Conservation (phyloP, 345 rosid species). For the Triadica sebifera region DNA sequence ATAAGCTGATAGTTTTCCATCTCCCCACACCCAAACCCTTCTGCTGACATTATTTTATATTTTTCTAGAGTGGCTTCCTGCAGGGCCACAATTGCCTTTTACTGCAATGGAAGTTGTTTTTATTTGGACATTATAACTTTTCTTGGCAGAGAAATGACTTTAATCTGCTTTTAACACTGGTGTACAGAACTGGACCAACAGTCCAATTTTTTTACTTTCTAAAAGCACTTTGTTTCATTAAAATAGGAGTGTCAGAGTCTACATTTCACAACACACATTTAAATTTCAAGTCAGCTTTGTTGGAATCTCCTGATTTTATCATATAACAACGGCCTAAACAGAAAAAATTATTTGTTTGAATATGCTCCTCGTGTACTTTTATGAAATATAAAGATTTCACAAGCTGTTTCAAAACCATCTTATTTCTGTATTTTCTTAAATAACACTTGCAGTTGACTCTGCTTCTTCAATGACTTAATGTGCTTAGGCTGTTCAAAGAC, state of each 20-base stretch:
- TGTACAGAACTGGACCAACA: neutral
- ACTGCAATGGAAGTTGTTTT: neutral
- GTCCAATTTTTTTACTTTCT: neutral
- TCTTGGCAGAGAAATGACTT: too few relatives aligned
- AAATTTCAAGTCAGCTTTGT: neutral
- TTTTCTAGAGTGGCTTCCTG: neutral
- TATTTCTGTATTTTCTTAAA: neutral
- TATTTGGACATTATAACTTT: neutral
- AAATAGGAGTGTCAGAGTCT: neutral
- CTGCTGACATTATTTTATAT: neutral
- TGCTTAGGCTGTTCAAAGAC: slow-evolving; percentile 81
- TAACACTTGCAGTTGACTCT: slow-evolving; percentile 14
- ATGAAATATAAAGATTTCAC: neutral
- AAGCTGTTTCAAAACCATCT: neutral
- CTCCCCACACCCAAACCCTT: neutral
- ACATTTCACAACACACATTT: neutral
- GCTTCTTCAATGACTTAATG: slow-evolving; percentile 25
- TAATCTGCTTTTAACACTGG: neutral
- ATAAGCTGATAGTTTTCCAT: neutral
- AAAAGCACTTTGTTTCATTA: neutral
- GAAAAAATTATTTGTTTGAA: neutral
- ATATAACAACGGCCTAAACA: neutral
- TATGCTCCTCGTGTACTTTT: neutral
- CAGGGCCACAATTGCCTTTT: neutral
- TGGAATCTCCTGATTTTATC: neutral